Conservation (phyloP, 495 filamentous ascomycete genomes). For the Rostrohypoxylon terebratum region DNA sequence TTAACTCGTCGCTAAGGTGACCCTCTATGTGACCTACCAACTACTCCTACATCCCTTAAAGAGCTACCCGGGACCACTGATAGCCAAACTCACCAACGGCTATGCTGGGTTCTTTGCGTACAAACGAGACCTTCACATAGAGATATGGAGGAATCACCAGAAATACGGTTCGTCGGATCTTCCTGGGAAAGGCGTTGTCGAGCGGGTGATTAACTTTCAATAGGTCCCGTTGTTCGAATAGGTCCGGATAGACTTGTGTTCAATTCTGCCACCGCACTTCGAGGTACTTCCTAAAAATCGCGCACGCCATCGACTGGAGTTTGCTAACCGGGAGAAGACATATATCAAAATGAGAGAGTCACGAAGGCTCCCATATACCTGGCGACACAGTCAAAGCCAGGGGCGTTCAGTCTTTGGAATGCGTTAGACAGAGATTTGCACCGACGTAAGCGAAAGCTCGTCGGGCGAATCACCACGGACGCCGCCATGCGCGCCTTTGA, state of each 20-base stretch:
- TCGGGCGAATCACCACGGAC: slow-evolving; percentile 29
- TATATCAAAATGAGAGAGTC: slow-evolving; percentile 33
- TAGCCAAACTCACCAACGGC: slow-evolving; percentile 40
- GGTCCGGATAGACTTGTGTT: slow-evolving; percentile 45
- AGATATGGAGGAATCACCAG: slow-evolving; percentile 26
- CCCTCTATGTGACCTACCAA: slow-evolving; percentile 24
- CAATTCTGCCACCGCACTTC: slow-evolving; percentile 38
- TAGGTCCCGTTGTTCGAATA: slow-evolving; percentile 39
- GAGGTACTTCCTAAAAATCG: slow-evolving; percentile 27
- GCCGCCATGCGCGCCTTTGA: slow-evolving; percentile 38
- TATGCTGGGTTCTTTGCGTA: slow-evolving; percentile 23
- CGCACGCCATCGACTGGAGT: too few species aligned
- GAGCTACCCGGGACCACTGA: slow-evolving; percentile 50
- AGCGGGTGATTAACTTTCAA: not conserved
- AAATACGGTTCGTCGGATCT: slow-evolving; percentile 19
- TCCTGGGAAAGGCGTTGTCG: too few species aligned
- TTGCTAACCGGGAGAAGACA: slow-evolving; percentile 22
- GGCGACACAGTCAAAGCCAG: slow-evolving; percentile 11
- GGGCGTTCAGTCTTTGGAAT: slow-evolving; percentile 28
- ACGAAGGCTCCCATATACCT: slow-evolving; percentile 28
- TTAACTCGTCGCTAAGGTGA: slow-evolving; percentile 1
- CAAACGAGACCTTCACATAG: slow-evolving; percentile 17
- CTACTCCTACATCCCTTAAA: slow-evolving; percentile 47
- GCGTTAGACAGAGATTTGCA: slow-evolving; percentile 31
- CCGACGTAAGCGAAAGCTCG: slow-evolving; percentile 32